Conservation (phyloP, 164 flowering plant genomes). For the Stephania japonica region DNA sequence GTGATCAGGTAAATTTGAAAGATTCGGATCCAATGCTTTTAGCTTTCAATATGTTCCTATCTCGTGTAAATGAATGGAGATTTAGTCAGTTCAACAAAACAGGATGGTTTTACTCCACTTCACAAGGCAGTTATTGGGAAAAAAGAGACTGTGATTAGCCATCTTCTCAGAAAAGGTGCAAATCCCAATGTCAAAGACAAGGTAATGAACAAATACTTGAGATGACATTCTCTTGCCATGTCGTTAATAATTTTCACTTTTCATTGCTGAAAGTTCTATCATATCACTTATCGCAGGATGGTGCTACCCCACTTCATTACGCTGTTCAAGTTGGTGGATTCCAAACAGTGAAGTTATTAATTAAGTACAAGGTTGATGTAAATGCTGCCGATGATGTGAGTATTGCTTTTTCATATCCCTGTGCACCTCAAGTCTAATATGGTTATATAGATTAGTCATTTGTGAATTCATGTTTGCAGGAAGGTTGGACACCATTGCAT, state of each 20-base stretch:
- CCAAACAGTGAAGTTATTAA: slow-evolving; percentile 80
- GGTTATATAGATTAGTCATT: background rate
- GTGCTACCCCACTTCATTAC: slow-evolving; percentile 89
- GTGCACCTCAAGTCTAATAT: background rate
- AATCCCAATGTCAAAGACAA: slow-evolving; percentile 64
- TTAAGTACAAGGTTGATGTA: slow-evolving; percentile 75
- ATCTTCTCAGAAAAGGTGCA: slow-evolving; percentile 94
- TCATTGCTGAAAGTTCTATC: background rate
- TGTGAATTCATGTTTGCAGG: slow-evolving; percentile 38
- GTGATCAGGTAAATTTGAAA: slow-evolving; percentile 46
- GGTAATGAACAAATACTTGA: slow-evolving; percentile 29
- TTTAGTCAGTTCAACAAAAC: slow-evolving; percentile 23
- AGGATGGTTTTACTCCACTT: slow-evolving; percentile 89
- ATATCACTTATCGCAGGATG: slow-evolving; percentile 42
- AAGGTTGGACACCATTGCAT: slow-evolving; percentile 98
- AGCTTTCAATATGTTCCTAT: background rate
- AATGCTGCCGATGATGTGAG: slow-evolving; percentile 80
- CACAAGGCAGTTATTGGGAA: slow-evolving; percentile 78
- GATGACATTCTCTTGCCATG: background rate
- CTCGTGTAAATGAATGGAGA: slow-evolving; percentile 3
- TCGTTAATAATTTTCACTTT: background rate
- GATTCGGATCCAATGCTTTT: background rate
- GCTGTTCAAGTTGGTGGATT: slow-evolving; percentile 96
- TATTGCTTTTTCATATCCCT: slow-evolving; percentile 2
- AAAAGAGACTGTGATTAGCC: slow-evolving; percentile 85